Evolutionary conservation across 2,329 filamentous ascomycete genomes (phyloP).

Genomic region (Lanzia echinophila): DNA sequence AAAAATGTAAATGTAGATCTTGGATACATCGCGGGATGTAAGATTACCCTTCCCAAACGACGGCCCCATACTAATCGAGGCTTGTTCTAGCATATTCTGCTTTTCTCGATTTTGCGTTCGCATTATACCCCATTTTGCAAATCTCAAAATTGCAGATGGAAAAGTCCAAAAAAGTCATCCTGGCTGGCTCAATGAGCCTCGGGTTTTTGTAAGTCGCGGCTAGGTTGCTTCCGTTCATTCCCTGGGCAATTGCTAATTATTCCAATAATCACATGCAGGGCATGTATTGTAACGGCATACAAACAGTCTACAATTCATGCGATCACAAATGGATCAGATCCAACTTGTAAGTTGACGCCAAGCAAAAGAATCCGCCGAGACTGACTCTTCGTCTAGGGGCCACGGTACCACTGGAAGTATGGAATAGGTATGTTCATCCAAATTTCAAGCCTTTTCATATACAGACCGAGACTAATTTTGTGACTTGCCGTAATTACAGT

Average conservation of each 20-base stretch:
- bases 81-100: neutral
- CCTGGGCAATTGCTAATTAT: neutral
- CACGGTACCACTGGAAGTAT: conserved; percentile 4
- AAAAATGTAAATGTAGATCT: neutral
- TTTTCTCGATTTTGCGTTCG: conserved; percentile 4
- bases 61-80: neutral
- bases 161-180: neutral
- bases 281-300: neutral
- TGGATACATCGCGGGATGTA: neutral
- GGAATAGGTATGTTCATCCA: neutral
- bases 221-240: neutral
- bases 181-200: conserved; percentile 1
- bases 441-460: neutral
- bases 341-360: conserved; percentile 3
- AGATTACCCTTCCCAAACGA: neutral
- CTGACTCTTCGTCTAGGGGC: neutral
- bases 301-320: neutral
- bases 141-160: conserved; percentile 3
- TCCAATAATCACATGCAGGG: neutral
- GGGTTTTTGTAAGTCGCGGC: neutral
- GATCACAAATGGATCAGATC: neutral
- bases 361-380: neutral
- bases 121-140: conserved; percentile 1
- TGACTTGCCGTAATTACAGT: neutral
- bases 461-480: neutral